Evolutionary conservation across 2,329 filamentous ascomycete species (phyloP), one percentile per base, ranked within the genome.

Genomic region (Exophiala aquamarina): DNA sequence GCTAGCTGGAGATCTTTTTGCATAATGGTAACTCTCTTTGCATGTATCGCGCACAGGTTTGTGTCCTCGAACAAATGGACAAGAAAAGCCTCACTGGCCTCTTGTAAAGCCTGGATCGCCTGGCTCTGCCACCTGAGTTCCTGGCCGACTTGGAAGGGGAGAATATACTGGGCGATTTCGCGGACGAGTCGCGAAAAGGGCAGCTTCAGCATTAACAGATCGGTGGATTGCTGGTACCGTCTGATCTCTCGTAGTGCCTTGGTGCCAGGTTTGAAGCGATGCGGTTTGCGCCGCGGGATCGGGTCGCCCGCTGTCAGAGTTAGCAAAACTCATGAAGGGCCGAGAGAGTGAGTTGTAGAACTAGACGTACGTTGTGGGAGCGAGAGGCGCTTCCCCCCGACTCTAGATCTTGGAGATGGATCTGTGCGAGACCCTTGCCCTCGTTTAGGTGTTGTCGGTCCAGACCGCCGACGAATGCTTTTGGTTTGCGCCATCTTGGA

Each of bases 1-100:
- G 92, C 92, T 51, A 97, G 79, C 72, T 96, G 92, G 61, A 98
- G 95, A 70, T 97, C 93, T 73, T 95, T 95, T 70, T 93, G 90
- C 88, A 95, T 92, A 61, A 96, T 95, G 31, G 92, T 97, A 43
- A 97, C 90, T 66, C 92, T 80, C 75, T 95, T 96, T 53, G 92
- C 93, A 71, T 97, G 92, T 61, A 97, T 91, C 54, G 92, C 93
- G 72, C 92, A 96, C 33, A 97, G 79, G 72, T 97, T 96, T 57
- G 89, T 89, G 70, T 95, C 89, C 67, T 96, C 91, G 64, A 97
- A 96, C n/a, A 97, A 76, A 65, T 95, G 91, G 49, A 97, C 87
- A 59, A 97, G 78, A 70, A 95, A 97, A 4, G 92, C 92, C 73
- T 97, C 92, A n/a, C 91, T 83, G 11, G 92, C 89, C 75, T 97